Evolutionary conservation across 495 filamentous ascomycete genomes (phyloP), one percentile per base, ranked within the genome.

Genomic region (Neurospora discreta): DNA sequence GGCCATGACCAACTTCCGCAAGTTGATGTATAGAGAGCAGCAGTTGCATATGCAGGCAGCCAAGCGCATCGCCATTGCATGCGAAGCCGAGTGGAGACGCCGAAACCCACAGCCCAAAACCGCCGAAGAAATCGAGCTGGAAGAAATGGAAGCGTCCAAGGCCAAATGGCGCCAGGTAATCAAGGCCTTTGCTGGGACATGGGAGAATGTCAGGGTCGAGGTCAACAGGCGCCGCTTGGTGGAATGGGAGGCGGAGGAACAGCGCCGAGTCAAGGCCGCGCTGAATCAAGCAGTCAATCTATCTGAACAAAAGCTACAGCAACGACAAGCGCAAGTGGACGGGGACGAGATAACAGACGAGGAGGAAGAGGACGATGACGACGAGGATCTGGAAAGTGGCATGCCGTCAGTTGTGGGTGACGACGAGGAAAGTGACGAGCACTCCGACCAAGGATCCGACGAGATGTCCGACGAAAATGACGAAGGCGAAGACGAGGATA

Each of bases 171-270:
- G 87, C 73, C 89, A 88, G 73, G 81, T 96, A 20, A 84, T 87
- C 69, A 91, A 86, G 78, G 91, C 91, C 71, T 78, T 97, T 23
- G 84, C 87, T 46, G 88, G 87, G 58, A 92, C 90, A 69, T 98
- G 94, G 87, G 90, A 92, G n/a, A 87, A 93, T 74, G 87, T 94
- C 58, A 89, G 82, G 72, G 85, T 84, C 1, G 90, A 96, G 73
- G 88, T 97, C 46, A 92, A 96, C 75, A 86, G 89, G 68, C 83
- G 84, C 42, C 89, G 93, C 5, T 74, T 94, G 40, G 86, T 88
- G 65, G 88, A 89, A 46, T 97, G 92, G 93, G 91, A 97, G 77
- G 92, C 91, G 68, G 90, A 95, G 78, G 90, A 95, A 77, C 91
- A 95, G 77, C 88, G 87, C 26, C 85, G 90, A 73, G 91, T 93